Evolutionary conservation across 805 yeast genomes (phyloP).

Genomic region (Cyberlindnera sargentensis): DNA sequence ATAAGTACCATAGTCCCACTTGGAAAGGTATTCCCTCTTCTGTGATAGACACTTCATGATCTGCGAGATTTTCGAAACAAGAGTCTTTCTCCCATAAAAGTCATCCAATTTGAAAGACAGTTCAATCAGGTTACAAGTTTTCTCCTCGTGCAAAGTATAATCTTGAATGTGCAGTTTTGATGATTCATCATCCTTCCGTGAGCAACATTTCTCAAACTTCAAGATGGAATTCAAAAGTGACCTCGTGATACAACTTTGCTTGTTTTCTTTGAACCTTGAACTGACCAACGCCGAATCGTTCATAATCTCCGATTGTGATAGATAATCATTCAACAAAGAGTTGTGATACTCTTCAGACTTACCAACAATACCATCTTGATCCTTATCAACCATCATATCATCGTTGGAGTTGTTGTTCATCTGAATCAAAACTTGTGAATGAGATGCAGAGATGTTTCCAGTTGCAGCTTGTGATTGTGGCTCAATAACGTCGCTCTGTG

Average conservation of each 20-base stretch:
- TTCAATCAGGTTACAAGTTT: conserved; percentile 12
- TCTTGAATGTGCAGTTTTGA: conserved; percentile 1
- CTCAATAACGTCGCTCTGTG: conserved; percentile 2
- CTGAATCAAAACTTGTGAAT: conserved; percentile 6
- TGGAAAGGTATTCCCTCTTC: conserved; percentile 20
- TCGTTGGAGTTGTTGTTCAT: conserved; percentile 9
- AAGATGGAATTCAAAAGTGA: conserved; percentile 17
- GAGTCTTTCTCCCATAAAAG: conserved; percentile 12
- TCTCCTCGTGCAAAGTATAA: conserved; percentile 9
- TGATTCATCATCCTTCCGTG: neutral
- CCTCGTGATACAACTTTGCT: conserved; percentile 8
- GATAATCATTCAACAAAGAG: neutral
- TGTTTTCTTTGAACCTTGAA: neutral
- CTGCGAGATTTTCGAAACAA: conserved; percentile 1
- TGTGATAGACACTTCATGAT: conserved; percentile 5
- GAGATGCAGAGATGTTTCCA: neutral
- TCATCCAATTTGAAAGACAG: conserved; percentile 13
- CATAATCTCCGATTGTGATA: neutral
- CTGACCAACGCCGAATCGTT: neutral
- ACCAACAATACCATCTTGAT: neutral
- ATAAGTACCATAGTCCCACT: conserved; percentile 42
- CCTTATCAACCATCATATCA: conserved; percentile 2
- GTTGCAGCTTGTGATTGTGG: conserved; percentile 8
- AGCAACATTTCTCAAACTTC: conserved; percentile 17
- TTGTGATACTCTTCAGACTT: neutral